Conservation (phyloP, 2,329 filamentous ascomycete species). For the Trichoderma koningiopsis region DNA sequence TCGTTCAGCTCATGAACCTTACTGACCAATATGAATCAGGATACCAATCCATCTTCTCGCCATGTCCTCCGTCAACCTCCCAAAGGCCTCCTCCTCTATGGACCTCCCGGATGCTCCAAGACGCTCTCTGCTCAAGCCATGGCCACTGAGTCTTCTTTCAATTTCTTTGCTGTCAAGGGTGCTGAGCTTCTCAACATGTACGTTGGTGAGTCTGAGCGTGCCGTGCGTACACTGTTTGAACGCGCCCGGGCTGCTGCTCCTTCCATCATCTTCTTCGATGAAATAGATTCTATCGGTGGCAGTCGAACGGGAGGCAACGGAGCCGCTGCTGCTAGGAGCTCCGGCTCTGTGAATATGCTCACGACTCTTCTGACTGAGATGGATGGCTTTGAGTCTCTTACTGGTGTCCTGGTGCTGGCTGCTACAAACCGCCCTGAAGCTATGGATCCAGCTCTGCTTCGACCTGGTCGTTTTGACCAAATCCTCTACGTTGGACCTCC, state of each 20-base stretch:
- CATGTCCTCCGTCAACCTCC: slow-evolving; percentile 57
- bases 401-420: slow-evolving; percentile 82
- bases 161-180: slow-evolving; percentile 93
- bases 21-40: slow-evolving; percentile 21
- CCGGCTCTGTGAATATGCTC: slow-evolving; percentile 73
- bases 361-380: slow-evolving; percentile 92
- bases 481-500: slow-evolving; percentile 86
- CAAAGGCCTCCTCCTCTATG: slow-evolving; percentile 86
- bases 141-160: slow-evolving; percentile 86
- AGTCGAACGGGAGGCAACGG: slow-evolving; percentile 50
- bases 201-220: slow-evolving; percentile 89
- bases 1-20: too few relatives aligned
- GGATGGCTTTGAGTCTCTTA: slow-evolving; percentile 87
- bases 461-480: slow-evolving; percentile 82
- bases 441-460: slow-evolving; percentile 81
- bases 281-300: slow-evolving; percentile 83
- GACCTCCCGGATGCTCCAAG: slow-evolving; percentile 92
- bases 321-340: slow-evolving; percentile 40
- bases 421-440: slow-evolving; percentile 89
- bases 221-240: slow-evolving; percentile 80
- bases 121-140: slow-evolving; percentile 89
- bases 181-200: slow-evolving; percentile 96
- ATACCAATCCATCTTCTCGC: slow-evolving; percentile 38
- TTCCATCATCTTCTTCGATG: slow-evolving; percentile 95
- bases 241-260: slow-evolving; percentile 84